phyloP scores from a whole-genome alignment of 192 early-diverging fungal species.

The Chytriomyces confervae region DNA sequence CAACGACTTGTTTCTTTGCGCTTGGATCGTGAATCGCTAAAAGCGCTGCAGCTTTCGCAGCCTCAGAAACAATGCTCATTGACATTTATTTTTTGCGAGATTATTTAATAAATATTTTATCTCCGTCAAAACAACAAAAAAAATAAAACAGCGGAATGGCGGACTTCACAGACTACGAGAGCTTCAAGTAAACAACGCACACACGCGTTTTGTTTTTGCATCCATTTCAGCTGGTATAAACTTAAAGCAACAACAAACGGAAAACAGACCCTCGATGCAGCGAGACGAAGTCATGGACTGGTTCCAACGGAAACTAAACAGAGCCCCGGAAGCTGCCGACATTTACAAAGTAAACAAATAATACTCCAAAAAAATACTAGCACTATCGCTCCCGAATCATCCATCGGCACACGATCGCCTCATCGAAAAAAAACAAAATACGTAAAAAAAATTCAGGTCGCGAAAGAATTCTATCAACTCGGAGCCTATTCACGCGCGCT shows the following conservation, averaged over 20 bases:
- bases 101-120: neutral
- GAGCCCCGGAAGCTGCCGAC: conserved; percentile 58
- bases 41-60: neutral
- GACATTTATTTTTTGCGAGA: neutral
- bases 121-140: neutral
- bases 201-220: neutral
- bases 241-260: too few relatives aligned
- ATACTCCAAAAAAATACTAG: neutral
- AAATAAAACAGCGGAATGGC: conserved; percentile 33
- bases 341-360: conserved; percentile 52
- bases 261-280: conserved; percentile 52
- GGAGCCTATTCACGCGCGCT: conserved; percentile 62
- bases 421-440: neutral
- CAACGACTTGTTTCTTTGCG: neutral
- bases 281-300: conserved; percentile 57
- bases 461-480: conserved; percentile 68
- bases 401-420: too few relatives aligned
- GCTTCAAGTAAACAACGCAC: conserved; percentile 24
- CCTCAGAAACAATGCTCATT: neutral
- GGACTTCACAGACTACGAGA: conserved; percentile 46
- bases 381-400: too few relatives aligned
- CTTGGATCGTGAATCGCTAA: neutral
- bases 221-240: too few relatives aligned
- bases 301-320: conserved; percentile 56
- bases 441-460: conserved; percentile 40